phyloP scores from a whole-genome alignment of 305 asterid genomes.

The Solanum aculeatissimum region DNA sequence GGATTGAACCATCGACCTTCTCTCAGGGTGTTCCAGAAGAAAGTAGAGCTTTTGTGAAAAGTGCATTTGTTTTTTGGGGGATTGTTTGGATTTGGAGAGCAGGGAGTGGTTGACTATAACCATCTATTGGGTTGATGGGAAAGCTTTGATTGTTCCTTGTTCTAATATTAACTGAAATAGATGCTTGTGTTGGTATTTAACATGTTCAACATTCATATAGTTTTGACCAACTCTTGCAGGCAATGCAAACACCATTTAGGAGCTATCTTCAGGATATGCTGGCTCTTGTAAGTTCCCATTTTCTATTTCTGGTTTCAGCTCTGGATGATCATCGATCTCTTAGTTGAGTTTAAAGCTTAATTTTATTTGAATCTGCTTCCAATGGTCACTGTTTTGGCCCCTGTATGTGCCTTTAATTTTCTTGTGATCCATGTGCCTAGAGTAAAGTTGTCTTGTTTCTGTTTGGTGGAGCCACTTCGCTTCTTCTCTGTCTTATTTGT shows the following conservation, averaged over 20 bases:
- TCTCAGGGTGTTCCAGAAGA: not conserved
- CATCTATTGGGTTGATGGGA: not conserved
- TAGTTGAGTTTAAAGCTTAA: not conserved
- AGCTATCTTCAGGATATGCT: slow-evolving; percentile 79
- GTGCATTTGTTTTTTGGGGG: not conserved
- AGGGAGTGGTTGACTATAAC: not conserved
- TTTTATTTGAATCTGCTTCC: not conserved
- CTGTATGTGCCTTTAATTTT: not conserved
- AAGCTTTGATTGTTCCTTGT: not conserved
- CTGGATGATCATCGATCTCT: not conserved
- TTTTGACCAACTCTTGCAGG: slow-evolving; percentile 22
- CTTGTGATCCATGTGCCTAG: not conserved
- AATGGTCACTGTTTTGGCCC: not conserved
- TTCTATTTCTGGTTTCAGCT: not conserved
- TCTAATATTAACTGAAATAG: not conserved
- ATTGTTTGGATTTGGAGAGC: not conserved
- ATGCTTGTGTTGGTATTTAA: not conserved
- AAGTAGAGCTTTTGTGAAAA: not conserved
- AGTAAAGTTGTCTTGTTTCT: not conserved
- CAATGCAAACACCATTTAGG: slow-evolving; percentile 76
- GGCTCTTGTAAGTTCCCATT: slow-evolving; percentile 45
- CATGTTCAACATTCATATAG: not conserved
- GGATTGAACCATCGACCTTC: not conserved
- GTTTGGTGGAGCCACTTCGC: not conserved
- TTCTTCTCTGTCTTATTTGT: not conserved